Conservation (phyloP, 805 yeast genomes). For the Starmerella apis region DNA sequence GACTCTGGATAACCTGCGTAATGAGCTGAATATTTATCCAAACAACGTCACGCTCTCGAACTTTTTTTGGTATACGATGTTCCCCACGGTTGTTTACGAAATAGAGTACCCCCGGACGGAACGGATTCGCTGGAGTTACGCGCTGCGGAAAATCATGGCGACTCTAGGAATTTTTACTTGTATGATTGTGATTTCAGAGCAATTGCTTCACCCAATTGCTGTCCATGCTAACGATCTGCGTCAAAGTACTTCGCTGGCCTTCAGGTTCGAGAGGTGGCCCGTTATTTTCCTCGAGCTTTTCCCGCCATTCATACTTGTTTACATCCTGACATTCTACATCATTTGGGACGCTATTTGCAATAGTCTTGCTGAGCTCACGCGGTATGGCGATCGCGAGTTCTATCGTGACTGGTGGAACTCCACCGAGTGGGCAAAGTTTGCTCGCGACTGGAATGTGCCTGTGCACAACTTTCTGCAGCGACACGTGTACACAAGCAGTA, state of each 20-base stretch:
- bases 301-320: constrained; percentile 68
- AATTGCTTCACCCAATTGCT: constrained; percentile 63
- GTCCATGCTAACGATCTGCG: constrained; percentile 48
- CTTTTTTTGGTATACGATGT: constrained; percentile 72
- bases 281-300: constrained; percentile 58
- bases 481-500: constrained; percentile 88
- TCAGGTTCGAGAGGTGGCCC: constrained; percentile 42
- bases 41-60: constrained; percentile 51
- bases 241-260: constrained; percentile 37
- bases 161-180: constrained; percentile 76
- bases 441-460: constrained; percentile 89
- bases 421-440: constrained; percentile 83
- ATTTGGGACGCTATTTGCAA: constrained; percentile 94
- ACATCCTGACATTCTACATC: constrained; percentile 68
- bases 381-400: constrained; percentile 82
- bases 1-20: constrained; percentile 57
- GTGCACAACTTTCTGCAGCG: constrained; percentile 81
- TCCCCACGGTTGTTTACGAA: constrained; percentile 67
- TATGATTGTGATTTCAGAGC: constrained; percentile 73
- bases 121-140: constrained; percentile 56
- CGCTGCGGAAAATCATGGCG: constrained; percentile 60
- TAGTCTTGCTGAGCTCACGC: constrained; percentile 76
- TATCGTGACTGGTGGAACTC: constrained; percentile 99
- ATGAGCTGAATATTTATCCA: constrained; percentile 71
- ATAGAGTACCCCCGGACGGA: constrained; percentile 70